Conservation (phyloP, 2,329 filamentous ascomycete species). For the Aspergillus puulaauensis region DNA sequence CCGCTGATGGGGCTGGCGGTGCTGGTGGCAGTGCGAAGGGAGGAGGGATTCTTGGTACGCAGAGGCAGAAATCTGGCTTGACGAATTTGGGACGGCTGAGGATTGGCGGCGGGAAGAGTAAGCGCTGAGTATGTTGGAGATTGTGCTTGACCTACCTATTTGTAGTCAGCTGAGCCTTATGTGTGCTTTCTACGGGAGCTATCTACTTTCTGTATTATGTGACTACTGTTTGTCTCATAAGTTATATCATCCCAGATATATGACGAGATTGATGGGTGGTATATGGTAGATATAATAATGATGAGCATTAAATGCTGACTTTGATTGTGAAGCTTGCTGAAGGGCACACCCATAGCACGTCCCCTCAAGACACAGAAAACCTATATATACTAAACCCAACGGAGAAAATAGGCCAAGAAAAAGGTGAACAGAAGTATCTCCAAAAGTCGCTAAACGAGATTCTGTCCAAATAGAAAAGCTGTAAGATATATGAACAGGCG, state of each 20-base stretch:
- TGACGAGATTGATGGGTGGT: background rate
- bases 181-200: background rate
- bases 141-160: no score
- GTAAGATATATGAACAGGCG: background rate
- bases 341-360: background rate
- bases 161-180: background rate
- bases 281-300: background rate
- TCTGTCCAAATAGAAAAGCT: background rate
- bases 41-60: slow-evolving; percentile 35
- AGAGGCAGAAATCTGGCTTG: slow-evolving; percentile 63
- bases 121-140: slow-evolving; percentile 28
- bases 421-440: background rate
- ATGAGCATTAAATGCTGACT: background rate
- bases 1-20: slow-evolving; percentile 13
- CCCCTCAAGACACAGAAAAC: background rate
- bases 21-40: slow-evolving; percentile 12
- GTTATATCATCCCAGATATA: background rate
- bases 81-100: slow-evolving; percentile 70
- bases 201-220: background rate
- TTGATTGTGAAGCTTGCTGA: background rate
- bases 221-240: background rate
- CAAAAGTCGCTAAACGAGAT: background rate
- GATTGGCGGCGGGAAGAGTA: slow-evolving; percentile 63
- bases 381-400: background rate
- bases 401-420: background rate